Base-by-base conservation (phyloP, 805 yeast species). In the Wickerhamomyces bisporus region DNA sequence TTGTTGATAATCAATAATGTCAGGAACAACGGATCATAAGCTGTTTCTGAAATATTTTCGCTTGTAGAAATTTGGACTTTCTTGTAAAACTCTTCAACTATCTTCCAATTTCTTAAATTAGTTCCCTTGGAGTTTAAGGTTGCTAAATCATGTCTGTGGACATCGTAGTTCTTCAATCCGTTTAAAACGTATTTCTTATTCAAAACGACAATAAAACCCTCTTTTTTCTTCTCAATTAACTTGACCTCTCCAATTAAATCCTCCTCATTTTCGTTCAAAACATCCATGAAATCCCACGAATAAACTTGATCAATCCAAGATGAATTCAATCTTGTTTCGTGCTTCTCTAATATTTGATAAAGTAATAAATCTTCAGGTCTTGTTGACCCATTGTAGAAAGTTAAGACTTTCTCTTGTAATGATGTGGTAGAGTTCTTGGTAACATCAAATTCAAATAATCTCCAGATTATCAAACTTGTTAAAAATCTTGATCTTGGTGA, bases 11-110 rank as follows among this genome's bases (percentile, higher is more conserved):
- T 59, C 42, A 80, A 53, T 38, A 82, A 63, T 43, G 86, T 56
- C 26, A 88, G 49, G 50, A 88, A 86, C 51, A 81, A 79, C n/a
- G 79, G 71, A 53, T 86, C 91, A 57, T 88, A 85, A 6, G 62
- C 45, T 0, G 65, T 55, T 14, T 40, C 15, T 2, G 57, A 43
- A 8, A 46, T 44, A 32, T 62, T 38, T 26, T 57, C 51, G 13
- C 49, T 40, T 15, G 47, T 41, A 24, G 35, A 26, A 11, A 47
- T 35, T 17, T 39, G 33, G 18, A 53, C 54, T 12, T 46, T 40
- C 0, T 53, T 30, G 40, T 61, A 60, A 38, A 65, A 63, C 2
- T 47, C 30, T n/a, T 53, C 47, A 42, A 65, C 54, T 14, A 42
- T 41, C 15, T 36, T 29, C 64, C 68, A 62, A 24, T 50, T 57